These are phyloP conservation scores for Sarocladium brachiariae DNA, from an alignment of 2,329 filamentous ascomycete species.

Conservation along the genomic window DNA sequence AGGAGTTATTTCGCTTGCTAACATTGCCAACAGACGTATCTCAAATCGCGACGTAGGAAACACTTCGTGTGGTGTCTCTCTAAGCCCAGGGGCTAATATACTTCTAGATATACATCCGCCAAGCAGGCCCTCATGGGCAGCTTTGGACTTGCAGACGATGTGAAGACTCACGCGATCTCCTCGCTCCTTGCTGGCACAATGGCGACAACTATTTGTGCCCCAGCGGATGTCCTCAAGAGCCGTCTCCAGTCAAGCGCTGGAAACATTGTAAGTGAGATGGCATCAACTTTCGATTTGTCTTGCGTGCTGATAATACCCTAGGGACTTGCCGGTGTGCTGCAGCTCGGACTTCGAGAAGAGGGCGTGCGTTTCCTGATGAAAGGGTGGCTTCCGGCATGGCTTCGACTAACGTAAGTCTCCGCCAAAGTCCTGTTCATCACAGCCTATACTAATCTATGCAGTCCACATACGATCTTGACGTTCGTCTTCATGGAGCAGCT, in stretches of 20 bases:
- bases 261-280: conserved; percentile 13
- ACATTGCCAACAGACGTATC: conserved; percentile 27
- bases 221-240: conserved; percentile 38
- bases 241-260: conserved; percentile 25
- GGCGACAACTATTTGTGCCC: conserved; percentile 37
- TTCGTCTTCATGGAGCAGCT: conserved; percentile 41
- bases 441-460: too few relatives aligned
- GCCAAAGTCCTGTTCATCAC: too few relatives aligned
- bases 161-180: conserved; percentile 32
- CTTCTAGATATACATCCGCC: conserved; percentile 25
- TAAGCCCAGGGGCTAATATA: neutral
- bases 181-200: conserved; percentile 37
- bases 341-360: conserved; percentile 28
- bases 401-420: conserved; percentile 31
- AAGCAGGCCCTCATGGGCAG: conserved; percentile 25
- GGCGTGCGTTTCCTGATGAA: conserved; percentile 37
- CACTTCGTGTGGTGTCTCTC: too few relatives aligned
- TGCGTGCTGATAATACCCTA: conserved; percentile 10
- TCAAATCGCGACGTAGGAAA: conserved; percentile 37
- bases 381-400: conserved; percentile 39
- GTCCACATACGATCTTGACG: conserved; percentile 37
- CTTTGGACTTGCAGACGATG: conserved; percentile 27
- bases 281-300: too few relatives aligned
- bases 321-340: conserved; percentile 19
- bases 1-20: neutral